Conservation (phyloP, 1,284 basidiomycete genomes). For the Ganoderma meredithae region DNA sequence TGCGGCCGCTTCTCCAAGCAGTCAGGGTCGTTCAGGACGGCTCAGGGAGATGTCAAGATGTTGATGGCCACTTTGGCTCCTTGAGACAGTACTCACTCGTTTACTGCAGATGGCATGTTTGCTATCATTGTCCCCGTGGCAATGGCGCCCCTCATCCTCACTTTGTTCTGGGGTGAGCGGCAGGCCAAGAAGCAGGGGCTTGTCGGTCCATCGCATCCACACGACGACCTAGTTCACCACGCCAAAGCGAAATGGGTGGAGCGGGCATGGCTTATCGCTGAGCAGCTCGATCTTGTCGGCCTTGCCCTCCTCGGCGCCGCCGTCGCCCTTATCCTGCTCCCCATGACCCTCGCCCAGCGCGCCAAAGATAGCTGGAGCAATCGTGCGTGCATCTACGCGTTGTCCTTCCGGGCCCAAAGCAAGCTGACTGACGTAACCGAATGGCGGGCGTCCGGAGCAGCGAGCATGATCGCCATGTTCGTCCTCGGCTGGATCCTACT, state of each 20-base stretch:
- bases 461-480: conserved; percentile 62
- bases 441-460: conserved; percentile 39
- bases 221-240: conserved; percentile 21
- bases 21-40: too few relatives aligned
- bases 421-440: neutral
- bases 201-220: conserved; percentile 35
- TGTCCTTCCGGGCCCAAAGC: neutral
- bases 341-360: conserved; percentile 57
- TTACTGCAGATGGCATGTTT: conserved; percentile 69
- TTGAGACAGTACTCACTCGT: neutral
- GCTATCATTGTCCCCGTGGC: conserved; percentile 64
- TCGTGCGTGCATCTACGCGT: conserved; percentile 27
- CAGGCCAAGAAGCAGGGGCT: conserved; percentile 64
- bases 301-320: conserved; percentile 62
- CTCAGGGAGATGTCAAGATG: too few relatives aligned
- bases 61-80: too few relatives aligned
- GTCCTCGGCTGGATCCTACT: conserved; percentile 55
- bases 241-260: conserved; percentile 23
- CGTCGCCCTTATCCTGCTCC: conserved; percentile 62
- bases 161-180: conserved; percentile 75
- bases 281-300: conserved; percentile 69
- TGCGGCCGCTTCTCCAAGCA: too few relatives aligned
- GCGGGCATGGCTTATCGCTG: conserved; percentile 43
- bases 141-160: conserved; percentile 65
- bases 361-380: conserved; percentile 47